Evolutionary conservation across 1,284 basidiomycete species (phyloP), one percentile per base, ranked within the genome.

Genomic region (Gymnopus androsaceus): DNA sequence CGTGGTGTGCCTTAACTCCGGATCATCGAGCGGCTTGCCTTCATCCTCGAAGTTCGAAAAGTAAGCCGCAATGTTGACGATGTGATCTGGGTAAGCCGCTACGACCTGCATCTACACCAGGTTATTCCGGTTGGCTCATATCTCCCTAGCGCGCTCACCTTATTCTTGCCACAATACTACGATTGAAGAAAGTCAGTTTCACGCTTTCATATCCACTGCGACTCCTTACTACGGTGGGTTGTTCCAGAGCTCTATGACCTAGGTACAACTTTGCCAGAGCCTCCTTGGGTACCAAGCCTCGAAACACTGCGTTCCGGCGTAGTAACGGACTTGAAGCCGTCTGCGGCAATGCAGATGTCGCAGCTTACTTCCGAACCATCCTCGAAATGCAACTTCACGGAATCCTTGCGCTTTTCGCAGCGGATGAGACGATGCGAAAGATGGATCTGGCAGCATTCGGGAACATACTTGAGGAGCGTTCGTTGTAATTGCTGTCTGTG

Each of bases 341-440:
- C 81, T 0, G 79, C 78, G 25, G 78, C 81, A 27, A 83, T 66
- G n/a, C 83, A 70, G 8, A 82, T 42, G 57, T 83, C 79, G 61
- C 75, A 79, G 2, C 67, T 64, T 2, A 73, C 72, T 0, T 65
- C 67, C 1, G 72, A 66, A 3, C 77, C 79, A 55, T 82, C 77
- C 7, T 67, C 41, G 60, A 83, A 83, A 11, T 65, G 58, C 19
- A 82, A 60, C 4, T 58, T 64, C n/a, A 81, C 69, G 1, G 59
- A 54, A 17, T 64, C 61, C 31, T 44, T 49, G 11, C 59, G 51
- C 31, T 76, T 71, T 12, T 55, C 60, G 58, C 76, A 80, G 0
- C 71, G 69, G 7, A n/a, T n/a, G n/a, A n/a, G n/a, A n/a, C n/a
- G n/a, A n/a, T n/a, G n/a, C n/a, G n/a, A n/a, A n/a, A n/a, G n/a